A percentile compares a stretch with the other conserved stretches of the same genome.
Conservation (phyloP, 805 yeast genomes). For the Candida maris region DNA sequence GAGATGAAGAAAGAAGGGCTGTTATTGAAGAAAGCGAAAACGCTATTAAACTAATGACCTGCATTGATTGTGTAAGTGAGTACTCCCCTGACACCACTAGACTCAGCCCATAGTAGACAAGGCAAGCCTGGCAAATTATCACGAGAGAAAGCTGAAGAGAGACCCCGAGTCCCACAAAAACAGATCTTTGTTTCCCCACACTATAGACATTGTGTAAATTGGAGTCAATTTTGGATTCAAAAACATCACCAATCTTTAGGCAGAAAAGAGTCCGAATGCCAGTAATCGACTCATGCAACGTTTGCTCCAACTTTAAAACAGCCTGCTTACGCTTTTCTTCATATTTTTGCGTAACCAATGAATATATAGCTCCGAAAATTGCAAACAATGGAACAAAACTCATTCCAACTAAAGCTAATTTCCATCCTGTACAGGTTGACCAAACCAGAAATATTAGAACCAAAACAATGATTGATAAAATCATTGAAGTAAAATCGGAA, state of each 20-base stretch:
- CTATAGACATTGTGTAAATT: slow-evolving; percentile 31
- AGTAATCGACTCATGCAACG: slow-evolving; percentile 47
- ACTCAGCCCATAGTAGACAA: slow-evolving; percentile 76
- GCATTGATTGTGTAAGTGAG: slow-evolving; percentile 53
- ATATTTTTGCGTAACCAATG: slow-evolving; percentile 44
- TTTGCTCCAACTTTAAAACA: slow-evolving; percentile 52
- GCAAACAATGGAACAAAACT: slow-evolving; percentile 67
- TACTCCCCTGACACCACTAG: slow-evolving; percentile 62
- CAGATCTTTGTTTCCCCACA: slow-evolving; percentile 49
- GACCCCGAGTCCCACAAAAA: slow-evolving; percentile 63
- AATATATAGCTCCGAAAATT: slow-evolving; percentile 48
- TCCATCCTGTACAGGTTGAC: slow-evolving; percentile 84
- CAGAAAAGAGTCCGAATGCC: slow-evolving; percentile 64
- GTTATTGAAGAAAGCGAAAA: slow-evolving; percentile 70
- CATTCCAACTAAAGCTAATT: slow-evolving; percentile 75
- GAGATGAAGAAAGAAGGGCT: slow-evolving; percentile 59
- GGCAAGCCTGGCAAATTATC: slow-evolving; percentile 61
- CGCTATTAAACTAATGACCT: slow-evolving; percentile 66
- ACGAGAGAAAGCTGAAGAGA: slow-evolving; percentile 53
- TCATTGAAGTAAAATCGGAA: slow-evolving; percentile 55
- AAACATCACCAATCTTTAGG: slow-evolving; percentile 48
- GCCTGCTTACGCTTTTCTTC: slow-evolving; percentile 60
- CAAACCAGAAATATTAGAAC: slow-evolving; percentile 64
- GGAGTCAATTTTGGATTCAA: slow-evolving; percentile 36
- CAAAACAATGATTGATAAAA: slow-evolving; percentile 51